Base-by-base conservation (phyloP, 306 rosid genomes). In the Medicago ruthenica region DNA sequence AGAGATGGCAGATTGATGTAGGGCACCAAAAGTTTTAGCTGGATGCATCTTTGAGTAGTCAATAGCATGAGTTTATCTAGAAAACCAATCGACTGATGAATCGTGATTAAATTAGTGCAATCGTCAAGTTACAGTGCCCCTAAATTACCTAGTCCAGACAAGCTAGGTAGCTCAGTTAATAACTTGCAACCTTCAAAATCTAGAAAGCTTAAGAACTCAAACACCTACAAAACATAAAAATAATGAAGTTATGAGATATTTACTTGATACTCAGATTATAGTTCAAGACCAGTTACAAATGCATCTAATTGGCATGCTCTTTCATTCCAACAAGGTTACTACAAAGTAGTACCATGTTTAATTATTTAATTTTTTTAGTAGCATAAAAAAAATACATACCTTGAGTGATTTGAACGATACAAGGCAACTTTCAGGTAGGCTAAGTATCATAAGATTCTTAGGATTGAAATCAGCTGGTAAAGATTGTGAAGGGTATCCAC, bases 1-100 rank as follows among this genome's bases (percentile, higher is more conserved):
- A 76, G 66, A 39, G 66, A 76, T 21, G 75, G 31, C 68, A 77
- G 20, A 21, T 15, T 55, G 69, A 77, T 67, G 59, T 12, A 7
- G 27, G n/a, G 60, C 14, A 6, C 57, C 36, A 67, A 59, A 42
- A 15, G 13, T 16, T 12, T 31, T 10, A 77, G 62, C 1, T 77
- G 50, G 75, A 2, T 42, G 69, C 75, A 77, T 53, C 68, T 39
- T 42, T 67, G 66, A 42, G 24, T 34, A 27, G 69, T 77, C 34
- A 77, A 31, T 8, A 44, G 3, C 11, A 67, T 17, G 1, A 67
- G 72, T 22, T 36, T 67, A 16, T 27, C n/a, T 8, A 76, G 80
- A 76, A 67, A 76, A 14, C 80, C 75, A 34, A 77, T 3, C 0
- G 81, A 55, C 2, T 4, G 2, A 45, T 77, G 60, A 12, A 77